Evolutionary conservation across 2,329 filamentous ascomycete genomes (phyloP).

Genomic region (Bipolaris cookei): DNA sequence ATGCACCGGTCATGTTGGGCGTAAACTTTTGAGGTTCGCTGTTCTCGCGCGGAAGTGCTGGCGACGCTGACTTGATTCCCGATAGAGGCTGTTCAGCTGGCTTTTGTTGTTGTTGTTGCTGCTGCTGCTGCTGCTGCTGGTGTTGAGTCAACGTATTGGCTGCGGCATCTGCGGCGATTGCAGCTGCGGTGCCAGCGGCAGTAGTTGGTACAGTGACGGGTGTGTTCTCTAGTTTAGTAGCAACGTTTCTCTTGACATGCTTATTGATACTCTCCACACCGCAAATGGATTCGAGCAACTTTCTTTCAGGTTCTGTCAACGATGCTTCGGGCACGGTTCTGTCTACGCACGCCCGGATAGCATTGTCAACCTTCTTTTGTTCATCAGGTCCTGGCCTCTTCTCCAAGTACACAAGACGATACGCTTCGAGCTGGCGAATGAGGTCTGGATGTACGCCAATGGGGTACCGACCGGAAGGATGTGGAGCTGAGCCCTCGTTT

Average conservation of each 20-base stretch:
- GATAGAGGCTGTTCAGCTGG: slow-evolving; percentile 8
- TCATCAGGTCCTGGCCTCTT: slow-evolving; percentile 32
- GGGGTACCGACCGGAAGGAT: slow-evolving; percentile 42
- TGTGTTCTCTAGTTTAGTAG: slow-evolving; percentile 18
- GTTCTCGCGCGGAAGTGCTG: slow-evolving; percentile 8
- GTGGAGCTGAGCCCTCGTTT: slow-evolving; percentile 17
- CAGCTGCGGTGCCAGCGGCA: slow-evolving; percentile 39
- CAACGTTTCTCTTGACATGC: slow-evolving; percentile 21
- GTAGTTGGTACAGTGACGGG: slow-evolving; percentile 17
- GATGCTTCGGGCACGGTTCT: slow-evolving; percentile 30
- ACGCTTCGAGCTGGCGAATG: slow-evolving; percentile 45
- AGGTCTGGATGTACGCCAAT: slow-evolving; percentile 35
- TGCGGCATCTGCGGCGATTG: slow-evolving; percentile 44
- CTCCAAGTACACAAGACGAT: slow-evolving; percentile 40
- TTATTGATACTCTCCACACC: slow-evolving; percentile 29
- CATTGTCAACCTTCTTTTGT: slow-evolving; percentile 42
- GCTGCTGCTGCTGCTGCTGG: slow-evolving; percentile 1
- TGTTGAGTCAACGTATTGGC: slow-evolving; percentile 23
- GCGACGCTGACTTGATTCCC: slow-evolving; percentile 3
- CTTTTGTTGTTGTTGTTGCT: slow-evolving; percentile 1
- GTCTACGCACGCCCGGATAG: slow-evolving; percentile 41
- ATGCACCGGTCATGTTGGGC: slow-evolving; percentile 35
- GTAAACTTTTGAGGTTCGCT: slow-evolving; percentile 37
- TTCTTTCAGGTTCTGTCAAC: slow-evolving; percentile 34
- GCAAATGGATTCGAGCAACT: slow-evolving; percentile 34